phyloP scores from a whole-genome alignment of 352 stramenopile genomes.

The Plasmopara halstedii region DNA sequence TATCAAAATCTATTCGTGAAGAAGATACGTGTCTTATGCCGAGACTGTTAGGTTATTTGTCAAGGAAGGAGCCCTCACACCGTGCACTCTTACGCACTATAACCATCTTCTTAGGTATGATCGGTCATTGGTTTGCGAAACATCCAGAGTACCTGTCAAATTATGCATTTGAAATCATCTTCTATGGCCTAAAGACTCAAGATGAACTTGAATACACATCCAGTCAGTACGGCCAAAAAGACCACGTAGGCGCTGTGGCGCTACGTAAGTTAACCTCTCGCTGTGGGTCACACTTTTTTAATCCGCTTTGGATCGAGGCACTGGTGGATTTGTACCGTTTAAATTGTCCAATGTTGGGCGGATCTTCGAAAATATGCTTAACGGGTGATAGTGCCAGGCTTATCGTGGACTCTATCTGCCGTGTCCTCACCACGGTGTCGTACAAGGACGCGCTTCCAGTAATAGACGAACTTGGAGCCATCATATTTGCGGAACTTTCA shows the following conservation, averaged over 20 bases:
- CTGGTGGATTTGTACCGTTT: constrained; percentile 53
- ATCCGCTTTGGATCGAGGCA: constrained; percentile 57
- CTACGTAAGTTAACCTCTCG: constrained; percentile 59
- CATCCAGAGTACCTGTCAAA: constrained; percentile 47
- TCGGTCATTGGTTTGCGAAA: constrained; percentile 64
- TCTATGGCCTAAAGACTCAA: constrained; percentile 53
- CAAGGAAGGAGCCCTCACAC: constrained; percentile 54
- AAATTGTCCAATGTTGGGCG: constrained; percentile 22
- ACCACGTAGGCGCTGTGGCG: constrained; percentile 64
- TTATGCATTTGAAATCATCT: constrained; percentile 65
- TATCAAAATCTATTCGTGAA: constrained; percentile 76
- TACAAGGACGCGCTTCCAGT: constrained; percentile 60
- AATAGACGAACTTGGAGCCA: constrained; percentile 48
- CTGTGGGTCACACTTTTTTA: constrained; percentile 62
- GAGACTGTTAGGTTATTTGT: constrained; percentile 66
- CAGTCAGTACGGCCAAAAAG: constrained; percentile 35
- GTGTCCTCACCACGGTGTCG: constrained; percentile 49
- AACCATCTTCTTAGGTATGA: constrained; percentile 67
- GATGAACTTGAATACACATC: constrained; percentile 35
- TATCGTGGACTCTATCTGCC: constrained; percentile 63
- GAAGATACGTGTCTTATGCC: constrained; percentile 70
- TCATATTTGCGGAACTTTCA: constrained; percentile 61
- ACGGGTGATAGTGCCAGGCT: constrained; percentile 40
- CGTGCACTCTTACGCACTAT: constrained; percentile 46
- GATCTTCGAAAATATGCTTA: constrained; percentile 18